phyloP scores from a whole-genome alignment of 148 eudicot genomes.

The Rhododendron ovatum region DNA sequence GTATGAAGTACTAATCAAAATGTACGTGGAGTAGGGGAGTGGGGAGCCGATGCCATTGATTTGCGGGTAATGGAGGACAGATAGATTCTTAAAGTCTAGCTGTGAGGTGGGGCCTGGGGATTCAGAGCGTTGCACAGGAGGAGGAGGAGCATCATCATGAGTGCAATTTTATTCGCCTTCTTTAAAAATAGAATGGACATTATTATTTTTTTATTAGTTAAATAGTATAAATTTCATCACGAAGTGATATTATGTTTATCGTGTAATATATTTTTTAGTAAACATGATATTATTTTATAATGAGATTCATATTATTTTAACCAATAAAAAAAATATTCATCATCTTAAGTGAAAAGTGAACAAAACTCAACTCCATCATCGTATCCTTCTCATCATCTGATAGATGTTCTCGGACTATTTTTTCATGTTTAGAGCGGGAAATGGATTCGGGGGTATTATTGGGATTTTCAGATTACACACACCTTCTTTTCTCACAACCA shows the following conservation, averaged over 20 bases:
- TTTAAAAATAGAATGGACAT: too few species aligned
- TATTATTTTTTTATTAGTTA: too few species aligned
- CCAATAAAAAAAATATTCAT: too few species aligned
- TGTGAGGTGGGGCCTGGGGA: constrained; percentile 20
- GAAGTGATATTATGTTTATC: too few species aligned
- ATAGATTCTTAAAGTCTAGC: constrained; percentile 27
- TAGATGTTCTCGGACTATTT: background rate
- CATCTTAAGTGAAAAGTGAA: too few species aligned
- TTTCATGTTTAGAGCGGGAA: background rate
- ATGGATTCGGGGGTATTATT: background rate
- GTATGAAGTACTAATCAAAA: too few species aligned
- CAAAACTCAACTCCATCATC: too few species aligned
- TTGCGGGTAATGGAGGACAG: constrained; percentile 45
- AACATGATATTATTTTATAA: too few species aligned
- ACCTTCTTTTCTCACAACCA: background rate
- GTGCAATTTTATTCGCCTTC: too few species aligned
- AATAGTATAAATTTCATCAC: too few species aligned
- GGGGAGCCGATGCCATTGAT: constrained; percentile 20
- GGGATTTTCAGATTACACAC: background rate
- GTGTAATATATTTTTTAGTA: too few species aligned
- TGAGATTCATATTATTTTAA: too few species aligned
- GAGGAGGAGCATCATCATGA: background rate
- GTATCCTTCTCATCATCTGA: constrained; percentile 5
- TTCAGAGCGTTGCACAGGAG: constrained; percentile 4
- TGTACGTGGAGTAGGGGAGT: background rate